Percentiles rank a stretch among this genome's conserved stretches.
These are phyloP conservation scores for Emmonsiellopsis sp. DNA, from an alignment of 2,329 filamentous ascomycete species.

Conservation along the genomic window DNA sequence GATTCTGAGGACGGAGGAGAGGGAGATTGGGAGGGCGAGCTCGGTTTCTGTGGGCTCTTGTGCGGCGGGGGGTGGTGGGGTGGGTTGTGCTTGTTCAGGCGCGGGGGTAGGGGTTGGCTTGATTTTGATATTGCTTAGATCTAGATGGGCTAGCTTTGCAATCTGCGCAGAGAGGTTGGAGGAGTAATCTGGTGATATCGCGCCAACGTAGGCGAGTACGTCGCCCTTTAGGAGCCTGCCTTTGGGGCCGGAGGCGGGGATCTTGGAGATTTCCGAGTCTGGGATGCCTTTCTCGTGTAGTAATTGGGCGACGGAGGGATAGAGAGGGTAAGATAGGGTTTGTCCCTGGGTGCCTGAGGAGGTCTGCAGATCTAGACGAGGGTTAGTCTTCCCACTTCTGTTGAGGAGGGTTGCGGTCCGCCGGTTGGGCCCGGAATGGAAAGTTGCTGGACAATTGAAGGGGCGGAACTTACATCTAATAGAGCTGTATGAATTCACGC, in stretches of 20 bases:
- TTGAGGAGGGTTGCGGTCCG: neutral
- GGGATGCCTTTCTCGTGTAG: conserved; percentile 70
- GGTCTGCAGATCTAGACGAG: conserved; percentile 24
- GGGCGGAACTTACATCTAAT: conserved; percentile 25
- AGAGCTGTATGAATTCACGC: conserved; percentile 20
- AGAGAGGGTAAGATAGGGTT: conserved; percentile 40
- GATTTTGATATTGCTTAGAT: conserved; percentile 91
- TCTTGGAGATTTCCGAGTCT: conserved; percentile 66
- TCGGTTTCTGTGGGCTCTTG: conserved; percentile 25
- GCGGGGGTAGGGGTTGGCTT: conserved; percentile 35
- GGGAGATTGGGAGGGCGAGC: conserved; percentile 65
- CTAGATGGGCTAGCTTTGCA: conserved; percentile 68
- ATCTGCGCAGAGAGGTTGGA: conserved; percentile 61
- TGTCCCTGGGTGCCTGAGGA: conserved; percentile 22
- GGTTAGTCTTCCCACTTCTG: neutral
- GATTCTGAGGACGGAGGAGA: conserved; percentile 66
- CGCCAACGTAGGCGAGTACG: conserved; percentile 79
- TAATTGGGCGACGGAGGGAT: conserved; percentile 73
- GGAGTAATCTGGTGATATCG: conserved; percentile 63
- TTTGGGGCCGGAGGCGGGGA: conserved; percentile 77
- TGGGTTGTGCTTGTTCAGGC: conserved; percentile 6
- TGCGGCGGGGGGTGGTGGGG: conserved; percentile 22
- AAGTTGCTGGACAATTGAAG: neutral
- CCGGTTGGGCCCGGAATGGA: too few species aligned
- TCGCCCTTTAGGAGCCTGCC: conserved; percentile 91